Evolutionary conservation across 108 stramenopile genomes (phyloP).

Genomic region (Skeletonema potamos): DNA sequence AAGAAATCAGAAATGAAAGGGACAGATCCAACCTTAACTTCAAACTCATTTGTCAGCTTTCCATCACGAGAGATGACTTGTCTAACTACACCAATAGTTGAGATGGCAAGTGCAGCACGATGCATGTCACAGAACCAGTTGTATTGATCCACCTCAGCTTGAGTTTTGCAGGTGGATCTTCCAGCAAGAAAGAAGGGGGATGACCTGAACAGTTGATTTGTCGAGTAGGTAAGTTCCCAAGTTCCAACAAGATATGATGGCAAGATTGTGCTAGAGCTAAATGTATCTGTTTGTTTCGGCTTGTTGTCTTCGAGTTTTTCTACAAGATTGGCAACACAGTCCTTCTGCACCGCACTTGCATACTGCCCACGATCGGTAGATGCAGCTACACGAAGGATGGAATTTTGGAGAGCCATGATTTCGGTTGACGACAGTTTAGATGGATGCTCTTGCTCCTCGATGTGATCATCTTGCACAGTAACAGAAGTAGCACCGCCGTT

Average conservation of each 20-base stretch:
- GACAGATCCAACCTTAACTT: constrained; percentile 78
- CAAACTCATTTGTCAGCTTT: constrained; percentile 72
- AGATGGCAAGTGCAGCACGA: constrained; percentile 75
- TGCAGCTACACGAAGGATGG: constrained; percentile 51
- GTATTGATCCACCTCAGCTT: constrained; percentile 65
- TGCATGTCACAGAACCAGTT: constrained; percentile 93
- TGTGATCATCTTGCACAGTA: background rate
- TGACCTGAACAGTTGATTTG: constrained; percentile 81
- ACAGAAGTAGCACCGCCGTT: background rate
- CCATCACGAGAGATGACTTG: constrained; percentile 66
- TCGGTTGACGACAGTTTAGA: background rate
- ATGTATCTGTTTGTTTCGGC: constrained; percentile 4
- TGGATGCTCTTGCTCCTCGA: background rate
- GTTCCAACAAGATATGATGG: constrained; percentile 54
- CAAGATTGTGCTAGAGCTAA: constrained; percentile 24
- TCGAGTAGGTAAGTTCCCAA: constrained; percentile 82
- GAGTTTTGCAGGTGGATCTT: constrained; percentile 73
- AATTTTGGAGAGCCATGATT: constrained; percentile 18
- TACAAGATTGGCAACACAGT: constrained; percentile 38
- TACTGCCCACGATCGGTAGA: constrained; percentile 76
- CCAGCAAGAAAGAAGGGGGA: constrained; percentile 89
- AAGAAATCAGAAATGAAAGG: constrained; percentile 72
- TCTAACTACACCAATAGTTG: constrained; percentile 72
- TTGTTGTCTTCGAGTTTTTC: constrained; percentile 45
- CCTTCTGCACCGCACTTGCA: constrained; percentile 51